phyloP scores from a whole-genome alignment of 192 early-diverging fungal genomes.

The Gamsiella multidivaricata region DNA sequence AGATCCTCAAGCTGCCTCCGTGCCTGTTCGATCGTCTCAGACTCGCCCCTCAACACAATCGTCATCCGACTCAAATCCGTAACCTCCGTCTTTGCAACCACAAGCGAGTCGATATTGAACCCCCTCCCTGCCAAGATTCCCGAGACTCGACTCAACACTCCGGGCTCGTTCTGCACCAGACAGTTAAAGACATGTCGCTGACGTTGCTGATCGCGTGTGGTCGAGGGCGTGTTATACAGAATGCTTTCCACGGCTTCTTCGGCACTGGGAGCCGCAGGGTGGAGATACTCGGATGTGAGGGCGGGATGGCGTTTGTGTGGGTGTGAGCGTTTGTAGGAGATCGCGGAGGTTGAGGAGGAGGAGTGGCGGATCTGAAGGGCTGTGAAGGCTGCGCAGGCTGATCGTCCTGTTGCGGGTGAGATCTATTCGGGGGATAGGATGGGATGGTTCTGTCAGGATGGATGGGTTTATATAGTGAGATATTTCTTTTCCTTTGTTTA shows the following conservation, averaged over 20 bases:
- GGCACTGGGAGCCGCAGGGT: slow-evolving; percentile 71
- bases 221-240: slow-evolving; percentile 87
- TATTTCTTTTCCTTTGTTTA: neutral
- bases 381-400: no score
- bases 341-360: slow-evolving; percentile 59
- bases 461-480: neutral
- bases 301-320: slow-evolving; percentile 57
- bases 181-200: slow-evolving; percentile 93
- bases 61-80: slow-evolving; percentile 93
- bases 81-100: slow-evolving; percentile 96
- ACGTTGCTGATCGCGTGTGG: slow-evolving; percentile 57
- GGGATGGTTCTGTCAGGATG: no score
- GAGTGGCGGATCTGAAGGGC: slow-evolving; percentile 51
- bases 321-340: slow-evolving; percentile 58
- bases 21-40: slow-evolving; percentile 88
- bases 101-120: slow-evolving; percentile 97
- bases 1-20: slow-evolving; percentile 94
- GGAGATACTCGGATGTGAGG: slow-evolving; percentile 44
- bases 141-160: slow-evolving; percentile 79
- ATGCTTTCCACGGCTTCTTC: slow-evolving; percentile 96
- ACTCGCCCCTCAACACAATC: slow-evolving; percentile 88
- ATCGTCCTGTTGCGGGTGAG: slow-evolving; percentile 39
- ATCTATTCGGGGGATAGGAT: no score
- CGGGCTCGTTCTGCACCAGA: slow-evolving; percentile 90
- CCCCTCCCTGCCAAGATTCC: slow-evolving; percentile 94